phyloP scores from a whole-genome alignment of 2,329 filamentous ascomycete genomes.

The Pezicula carpinea region DNA sequence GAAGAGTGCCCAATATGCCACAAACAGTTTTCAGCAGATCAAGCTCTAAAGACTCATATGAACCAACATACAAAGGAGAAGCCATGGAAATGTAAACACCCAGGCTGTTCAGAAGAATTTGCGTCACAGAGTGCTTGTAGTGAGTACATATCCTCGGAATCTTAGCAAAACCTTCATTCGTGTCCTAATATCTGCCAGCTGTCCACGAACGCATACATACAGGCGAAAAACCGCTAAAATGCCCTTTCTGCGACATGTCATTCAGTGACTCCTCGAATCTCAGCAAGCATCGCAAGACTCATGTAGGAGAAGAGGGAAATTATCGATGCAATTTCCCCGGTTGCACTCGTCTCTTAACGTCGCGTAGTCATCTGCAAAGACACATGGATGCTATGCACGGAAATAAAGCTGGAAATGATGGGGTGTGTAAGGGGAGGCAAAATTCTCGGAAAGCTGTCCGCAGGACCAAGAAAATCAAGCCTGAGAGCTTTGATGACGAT shows the following conservation, averaged over 20 bases:
- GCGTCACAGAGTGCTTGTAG: conserved; percentile 64
- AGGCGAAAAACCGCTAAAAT: conserved; percentile 57
- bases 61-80: conserved; percentile 63
- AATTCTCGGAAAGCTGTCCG: too few species aligned
- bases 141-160: conserved; percentile 33
- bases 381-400: conserved; percentile 37
- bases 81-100: conserved; percentile 49
- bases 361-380: conserved; percentile 55
- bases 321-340: conserved; percentile 42
- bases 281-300: conserved; percentile 60
- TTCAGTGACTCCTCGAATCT: conserved; percentile 65
- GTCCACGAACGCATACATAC: conserved; percentile 65
- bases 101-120: conserved; percentile 50
- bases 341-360: conserved; percentile 54
- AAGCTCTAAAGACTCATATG: conserved; percentile 63
- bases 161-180: not conserved
- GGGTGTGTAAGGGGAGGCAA: conserved; percentile 33
- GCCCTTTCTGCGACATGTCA: conserved; percentile 51
- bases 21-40: conserved; percentile 58
- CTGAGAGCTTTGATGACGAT: too few species aligned
- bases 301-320: conserved; percentile 44
- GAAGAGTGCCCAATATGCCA: conserved; percentile 52
- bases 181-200: conserved; percentile 40
- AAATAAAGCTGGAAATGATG: conserved; percentile 15
- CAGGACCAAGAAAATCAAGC: too few species aligned